These are phyloP conservation scores for Pseudocercospora ulei DNA, from an alignment of 2,329 filamentous ascomycete species.

Conservation along the genomic window DNA sequence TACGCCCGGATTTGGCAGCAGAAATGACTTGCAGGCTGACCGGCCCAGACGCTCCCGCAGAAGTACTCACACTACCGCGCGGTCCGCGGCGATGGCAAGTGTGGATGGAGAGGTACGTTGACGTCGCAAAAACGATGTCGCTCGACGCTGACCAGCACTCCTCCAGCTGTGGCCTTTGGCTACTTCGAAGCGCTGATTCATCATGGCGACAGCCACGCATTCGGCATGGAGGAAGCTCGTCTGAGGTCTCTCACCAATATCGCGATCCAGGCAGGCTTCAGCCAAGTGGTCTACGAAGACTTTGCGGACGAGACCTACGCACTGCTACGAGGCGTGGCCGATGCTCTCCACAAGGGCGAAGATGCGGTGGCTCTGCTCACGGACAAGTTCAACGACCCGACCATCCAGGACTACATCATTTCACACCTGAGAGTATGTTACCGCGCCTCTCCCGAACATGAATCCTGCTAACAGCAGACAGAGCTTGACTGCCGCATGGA, in stretches of 20 bases:
- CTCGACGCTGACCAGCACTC: constrained; percentile 26
- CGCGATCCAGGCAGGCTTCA: constrained; percentile 59
- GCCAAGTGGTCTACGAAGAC: constrained; percentile 64
- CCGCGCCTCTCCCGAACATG: background rate
- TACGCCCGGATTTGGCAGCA: constrained; percentile 41
- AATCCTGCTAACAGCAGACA: constrained; percentile 36
- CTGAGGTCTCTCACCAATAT: constrained; percentile 62
- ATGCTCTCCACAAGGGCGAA: constrained; percentile 46
- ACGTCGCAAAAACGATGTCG: constrained; percentile 11
- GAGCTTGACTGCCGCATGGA: constrained; percentile 72
- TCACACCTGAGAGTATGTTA: constrained; percentile 60
- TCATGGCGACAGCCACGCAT: constrained; percentile 52
- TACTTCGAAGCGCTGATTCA: constrained; percentile 82
- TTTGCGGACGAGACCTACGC: constrained; percentile 67
- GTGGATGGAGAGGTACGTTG: constrained; percentile 89
- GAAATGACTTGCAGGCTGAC: constrained; percentile 3
- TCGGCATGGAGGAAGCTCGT: constrained; percentile 62
- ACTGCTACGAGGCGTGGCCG: constrained; percentile 52
- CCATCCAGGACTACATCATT: constrained; percentile 63
- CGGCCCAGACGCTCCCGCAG: constrained; percentile 59
- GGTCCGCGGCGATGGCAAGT: constrained; percentile 86
- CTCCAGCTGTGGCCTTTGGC: constrained; percentile 79
- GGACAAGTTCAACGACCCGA: constrained; percentile 61
- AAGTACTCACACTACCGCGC: constrained; percentile 82
- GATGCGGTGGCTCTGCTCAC: constrained; percentile 38